Base-by-base conservation (phyloP, 495 filamentous ascomycete genomes). In the Penicillium riverlandense region DNA sequence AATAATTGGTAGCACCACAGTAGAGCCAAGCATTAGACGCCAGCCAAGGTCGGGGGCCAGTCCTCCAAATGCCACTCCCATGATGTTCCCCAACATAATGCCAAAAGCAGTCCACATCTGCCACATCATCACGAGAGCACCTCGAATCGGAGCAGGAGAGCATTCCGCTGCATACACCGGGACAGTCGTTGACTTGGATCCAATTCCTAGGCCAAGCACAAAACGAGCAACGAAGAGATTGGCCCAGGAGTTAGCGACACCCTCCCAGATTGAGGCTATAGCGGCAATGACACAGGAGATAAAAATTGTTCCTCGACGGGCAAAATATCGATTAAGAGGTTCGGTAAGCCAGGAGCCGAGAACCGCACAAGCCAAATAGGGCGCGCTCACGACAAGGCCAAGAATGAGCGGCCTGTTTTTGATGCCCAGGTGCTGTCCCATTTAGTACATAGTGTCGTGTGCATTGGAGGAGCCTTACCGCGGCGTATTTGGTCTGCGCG, bases 21-120 rank as follows among this genome's bases (percentile, higher is more conserved):
- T 67, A 27, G 75, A 71, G 6, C 77, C 72, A 41, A 68, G 64
- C 67, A 67, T 69, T 13, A 74, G 59, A 14, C 69, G 63, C 70
- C 71, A 74, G 38, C 61, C 59, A 29, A 74, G 58, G 31, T 67
- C 55, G 22, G 58, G 48, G 1, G 51, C 43, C 8, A 69, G 44
- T 14, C 53, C 45, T 55, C 65, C 62, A 58, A 91, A 85, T 31
- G 81, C 84, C 6, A 90, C 71, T 48, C 82, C 84, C 52, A 83
- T 77, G 33, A 82, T 75, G 49, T 84, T 86, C 14, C 87, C 86
- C 11, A 90, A 46, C 77, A 90, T 83, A 49, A 90, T 89, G 9
- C 86, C 86, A 52, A 88, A 88, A 3, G 85, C 86, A 6, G 84
- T 88, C 65, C 70, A 74, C 62, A 80, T 67, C 58, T 82, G 77